Evolutionary conservation across 2,329 filamentous ascomycete genomes (phyloP).

Genomic region (Aspergillus calidoustus): DNA sequence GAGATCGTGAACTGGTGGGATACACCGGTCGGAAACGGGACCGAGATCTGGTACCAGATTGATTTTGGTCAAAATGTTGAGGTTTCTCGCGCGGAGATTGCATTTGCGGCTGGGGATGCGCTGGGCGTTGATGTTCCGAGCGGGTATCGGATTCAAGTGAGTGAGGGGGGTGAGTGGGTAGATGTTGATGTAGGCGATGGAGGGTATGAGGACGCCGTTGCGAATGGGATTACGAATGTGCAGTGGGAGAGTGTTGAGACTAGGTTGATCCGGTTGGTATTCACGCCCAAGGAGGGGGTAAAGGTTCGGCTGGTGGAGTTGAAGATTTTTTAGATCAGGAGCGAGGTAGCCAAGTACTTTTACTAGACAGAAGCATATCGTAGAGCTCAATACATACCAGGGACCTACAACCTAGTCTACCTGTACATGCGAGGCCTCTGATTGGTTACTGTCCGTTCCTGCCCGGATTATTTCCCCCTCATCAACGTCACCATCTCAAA

Average conservation of each 20-base stretch:
- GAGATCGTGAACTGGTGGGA: slow-evolving; percentile 29
- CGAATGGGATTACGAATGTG: slow-evolving; percentile 25
- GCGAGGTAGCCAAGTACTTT: too few relatives aligned
- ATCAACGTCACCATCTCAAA: background rate
- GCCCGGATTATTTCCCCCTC: background rate
- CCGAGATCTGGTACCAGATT: slow-evolving; percentile 26
- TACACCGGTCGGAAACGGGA: slow-evolving; percentile 24
- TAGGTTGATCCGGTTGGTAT: slow-evolving; percentile 18
- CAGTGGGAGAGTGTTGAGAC: slow-evolving; percentile 19
- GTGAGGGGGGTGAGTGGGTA: slow-evolving; percentile 17
- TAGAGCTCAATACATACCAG: too few relatives aligned
- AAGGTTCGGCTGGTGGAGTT: slow-evolving; percentile 26
- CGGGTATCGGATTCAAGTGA: slow-evolving; percentile 20
- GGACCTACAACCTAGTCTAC: too few relatives aligned
- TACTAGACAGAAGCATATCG: too few relatives aligned
- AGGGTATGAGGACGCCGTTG: slow-evolving; percentile 12
- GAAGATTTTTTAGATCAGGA: slow-evolving; percentile 17
- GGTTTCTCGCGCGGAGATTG: slow-evolving; percentile 21
- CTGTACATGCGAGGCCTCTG: too few relatives aligned
- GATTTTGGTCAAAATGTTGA: slow-evolving; percentile 14
- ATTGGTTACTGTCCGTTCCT: background rate
- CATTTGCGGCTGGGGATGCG: slow-evolving; percentile 23
- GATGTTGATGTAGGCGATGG: slow-evolving; percentile 16
- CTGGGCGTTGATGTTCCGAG: slow-evolving; percentile 21
- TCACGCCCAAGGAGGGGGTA: slow-evolving; percentile 17